Conservation (phyloP, 2,329 filamentous ascomycete species). For the Trichoderma sp. region DNA sequence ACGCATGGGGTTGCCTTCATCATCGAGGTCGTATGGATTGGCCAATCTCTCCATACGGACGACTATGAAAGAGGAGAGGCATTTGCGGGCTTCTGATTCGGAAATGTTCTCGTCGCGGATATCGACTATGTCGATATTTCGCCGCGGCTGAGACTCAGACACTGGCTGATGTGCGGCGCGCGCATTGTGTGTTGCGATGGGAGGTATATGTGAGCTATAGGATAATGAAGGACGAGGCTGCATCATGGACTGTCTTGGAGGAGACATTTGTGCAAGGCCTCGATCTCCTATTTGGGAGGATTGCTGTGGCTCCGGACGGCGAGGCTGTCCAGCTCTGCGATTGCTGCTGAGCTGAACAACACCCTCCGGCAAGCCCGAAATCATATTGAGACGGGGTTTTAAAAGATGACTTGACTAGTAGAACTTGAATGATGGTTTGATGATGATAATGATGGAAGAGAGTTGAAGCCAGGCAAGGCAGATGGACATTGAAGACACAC, state of each 20-base stretch:
- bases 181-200: background rate
- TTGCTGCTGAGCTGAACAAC: background rate
- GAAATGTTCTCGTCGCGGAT: conserved; percentile 38
- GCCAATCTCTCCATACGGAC: conserved; percentile 42
- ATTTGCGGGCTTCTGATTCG: conserved; percentile 38
- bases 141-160: background rate
- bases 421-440: background rate
- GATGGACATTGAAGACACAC: background rate
- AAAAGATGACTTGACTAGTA: background rate
- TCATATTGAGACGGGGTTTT: background rate
- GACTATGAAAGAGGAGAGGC: conserved; percentile 40
- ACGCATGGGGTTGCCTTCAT: conserved; percentile 33
- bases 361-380: background rate
- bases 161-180: background rate
- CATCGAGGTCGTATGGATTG: conserved; percentile 34
- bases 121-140: conserved; percentile 32
- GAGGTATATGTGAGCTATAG: background rate
- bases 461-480: background rate
- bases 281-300: background rate
- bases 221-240: background rate
- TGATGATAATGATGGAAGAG: background rate
- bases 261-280: background rate
- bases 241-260: background rate
- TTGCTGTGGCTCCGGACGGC: background rate
- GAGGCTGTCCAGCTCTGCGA: background rate